Base-by-base conservation (phyloP, 2,329 filamentous ascomycete species). In the Pleomassaria siparia region DNA sequence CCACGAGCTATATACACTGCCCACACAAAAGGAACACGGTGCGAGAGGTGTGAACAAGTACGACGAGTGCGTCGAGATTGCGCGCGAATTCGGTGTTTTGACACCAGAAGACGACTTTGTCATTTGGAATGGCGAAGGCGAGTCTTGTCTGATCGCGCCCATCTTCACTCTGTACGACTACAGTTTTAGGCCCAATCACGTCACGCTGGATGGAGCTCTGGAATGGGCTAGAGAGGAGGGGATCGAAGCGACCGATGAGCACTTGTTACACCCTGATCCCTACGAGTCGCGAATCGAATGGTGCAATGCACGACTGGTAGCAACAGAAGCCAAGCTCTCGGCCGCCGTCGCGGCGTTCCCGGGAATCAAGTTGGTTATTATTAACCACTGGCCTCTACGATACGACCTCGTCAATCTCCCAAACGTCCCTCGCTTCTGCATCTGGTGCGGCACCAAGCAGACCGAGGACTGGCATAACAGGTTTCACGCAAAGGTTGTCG, bases 91-190 rank as follows among this genome's bases (percentile, higher is more conserved):
- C 60, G 79, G 78, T 28, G 74, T 83, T 12, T 65, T 74, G 47
- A 83, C 80, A 5, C 80, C 80, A 10, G 80, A 82, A 56, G 80
- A 83, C 58, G 76, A 79, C 4, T 83, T 72, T 54, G 69, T 72
- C 26, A 64, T 74, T 18, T 83, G 80, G 80, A 72, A 80, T 4
- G 79, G 77, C n/a, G 72, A 74, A 7, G 76, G 74, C 18, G 71
- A 71, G 3, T 75, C 75, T 4, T 76, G 69, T 5, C 50, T 83
- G 29, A 73, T 83, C 32, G 78, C 76, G 25, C 80, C 78, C 25
- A 74, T 81, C 41, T 83, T 83, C 70, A 82, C 80, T 1, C 69
- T 83, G 12, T 83, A 83, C 69, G 80, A 83, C 65, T 83, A 83
- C 65, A 78, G 73, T 51, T 83, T 82, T 62, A 71, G 80, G 0